Evolutionary conservation across 176 grass and related monocot genomes (phyloP), one percentile per base, ranked within the genome.

Genomic region (Oryza punctata): DNA sequence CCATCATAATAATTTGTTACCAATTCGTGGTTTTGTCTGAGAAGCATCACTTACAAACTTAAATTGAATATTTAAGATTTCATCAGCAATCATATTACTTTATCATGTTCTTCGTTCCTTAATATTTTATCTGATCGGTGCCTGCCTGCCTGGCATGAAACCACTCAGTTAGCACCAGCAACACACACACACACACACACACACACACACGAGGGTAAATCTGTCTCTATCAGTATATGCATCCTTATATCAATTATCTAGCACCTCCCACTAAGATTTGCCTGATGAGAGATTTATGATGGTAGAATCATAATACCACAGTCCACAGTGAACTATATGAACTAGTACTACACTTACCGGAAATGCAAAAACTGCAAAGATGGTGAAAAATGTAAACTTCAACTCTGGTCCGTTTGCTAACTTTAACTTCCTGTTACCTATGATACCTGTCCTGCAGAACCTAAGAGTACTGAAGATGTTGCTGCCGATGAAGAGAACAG

Each of bases 391-490:
- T 75, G 50, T 50, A 65, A 82, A 80, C 78, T 54, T 57, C 43
- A 28, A 61, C 57, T 24, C 57, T 61, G 57, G 57, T 61, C 2
- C 12, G 19, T 59, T 19, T 59, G 54, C 6, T 19, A 54, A 54
- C 12, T 49, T 49, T 89, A 35, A 85, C 27, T 38, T 81, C 23
- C 64, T 14, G 41, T 82, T 72, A 50, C 59, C 27, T 86, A 37
- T 81, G 40, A 12, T 80, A 74, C 80, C 23, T 79, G 37, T 89
- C 68, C 78, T 90, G 29, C 84, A 99, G 96, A 78, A 75, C 76
- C 73, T 64, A 66, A 75, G 44, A 72, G 72, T 40, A 78, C 19
- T 43, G 91, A 89, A 83, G 84, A 85, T 25, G 72, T 69, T 35
- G 46, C 38, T 59, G 67, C 43, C 10, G 27, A 69, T 86, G 89